Evolutionary conservation across 805 yeast genomes (phyloP).

Genomic region (Schizosaccharomyces pombe): ASM294v3 CU329670.1:293501-294000

Average conservation of each 20-base stretch:
- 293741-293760: background rate
- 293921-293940: too few species aligned
- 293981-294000: too few species aligned
- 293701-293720: background rate
- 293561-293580: conserved; percentile 69
- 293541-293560: conserved; percentile 52
- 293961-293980: too few species aligned
- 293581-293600: conserved; percentile 90
- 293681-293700: background rate
- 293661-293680: background rate
- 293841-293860: background rate
- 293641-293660: background rate
- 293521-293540: conserved; percentile 34
- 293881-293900: too few species aligned
- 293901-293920: too few species aligned
- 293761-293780: too few species aligned
- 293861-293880: background rate
- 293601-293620: conserved; percentile 64
- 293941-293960: too few species aligned
- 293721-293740: background rate
- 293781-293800: background rate
- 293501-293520: conserved; percentile 62
- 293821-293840: background rate
- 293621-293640: conserved; percentile 11
- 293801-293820: background rate